A percentile compares a stretch with the other conserved stretches of the same genome.
Evolutionary conservation across 1,139 yeast species (phyloP).

Genomic region (Kurtzmaniella quercitrusa): DNA sequence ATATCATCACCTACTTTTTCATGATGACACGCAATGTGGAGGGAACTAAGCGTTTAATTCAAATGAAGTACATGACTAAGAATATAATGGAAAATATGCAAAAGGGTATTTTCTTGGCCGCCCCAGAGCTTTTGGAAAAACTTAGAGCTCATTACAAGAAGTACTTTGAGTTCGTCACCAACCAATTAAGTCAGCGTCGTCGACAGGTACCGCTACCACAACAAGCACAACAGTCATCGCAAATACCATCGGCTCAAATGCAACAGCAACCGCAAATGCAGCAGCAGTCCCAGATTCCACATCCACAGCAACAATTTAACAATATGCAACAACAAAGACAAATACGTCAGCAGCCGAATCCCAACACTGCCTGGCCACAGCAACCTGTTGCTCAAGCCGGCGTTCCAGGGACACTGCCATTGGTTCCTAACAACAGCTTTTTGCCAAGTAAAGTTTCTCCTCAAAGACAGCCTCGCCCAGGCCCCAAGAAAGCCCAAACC

Average conservation of each 20-base stretch:
- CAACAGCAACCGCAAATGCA: conserved; percentile 6
- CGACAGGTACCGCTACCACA: conserved; percentile 28
- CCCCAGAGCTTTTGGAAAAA: conserved; percentile 66
- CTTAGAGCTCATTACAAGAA: conserved; percentile 68
- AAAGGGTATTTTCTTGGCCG: conserved; percentile 60
- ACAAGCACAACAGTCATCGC: conserved; percentile 7
- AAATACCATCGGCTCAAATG: conserved; percentile 1
- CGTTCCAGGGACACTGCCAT: conserved; percentile 22
- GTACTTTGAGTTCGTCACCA: conserved; percentile 69
- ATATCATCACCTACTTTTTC: conserved; percentile 72
- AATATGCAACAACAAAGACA: conserved; percentile 8
- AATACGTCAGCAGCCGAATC: conserved; percentile 11
- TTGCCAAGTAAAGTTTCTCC: conserved; percentile 11
- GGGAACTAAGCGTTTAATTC: conserved; percentile 72
- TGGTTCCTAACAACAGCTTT: conserved; percentile 13
- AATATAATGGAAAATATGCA: conserved; percentile 68
- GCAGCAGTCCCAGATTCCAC: conserved; percentile 9
- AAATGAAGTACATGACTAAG: conserved; percentile 74
- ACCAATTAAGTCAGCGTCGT: conserved; percentile 34
- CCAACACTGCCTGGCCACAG: conserved; percentile 19
- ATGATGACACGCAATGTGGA: conserved; percentile 69
- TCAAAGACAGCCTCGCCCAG: conserved; percentile 9
- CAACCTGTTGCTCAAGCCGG: conserved; percentile 14
- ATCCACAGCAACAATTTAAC: conserved; percentile 8
- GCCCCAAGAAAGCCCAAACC: conserved; percentile 11